These are phyloP conservation scores for Trametes maxima DNA, from an alignment of 768 basidiomycete genomes.

Conservation along the genomic window DNA sequence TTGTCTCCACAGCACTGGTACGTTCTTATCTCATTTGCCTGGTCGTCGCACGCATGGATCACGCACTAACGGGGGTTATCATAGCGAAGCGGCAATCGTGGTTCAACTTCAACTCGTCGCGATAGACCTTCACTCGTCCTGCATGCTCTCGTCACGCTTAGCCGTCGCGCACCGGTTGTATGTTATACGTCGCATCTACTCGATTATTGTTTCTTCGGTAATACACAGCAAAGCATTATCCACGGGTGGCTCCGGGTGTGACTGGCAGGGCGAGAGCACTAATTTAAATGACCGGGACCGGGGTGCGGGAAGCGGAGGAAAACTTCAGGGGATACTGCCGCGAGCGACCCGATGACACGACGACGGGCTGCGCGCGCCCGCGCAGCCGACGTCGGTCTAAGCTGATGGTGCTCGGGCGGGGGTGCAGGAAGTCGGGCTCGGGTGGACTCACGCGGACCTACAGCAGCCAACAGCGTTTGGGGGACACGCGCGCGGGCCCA, in stretches of 20 bases:
- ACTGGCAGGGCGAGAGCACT: background rate
- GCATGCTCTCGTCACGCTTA: conserved; percentile 23
- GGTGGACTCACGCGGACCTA: conserved; percentile 19
- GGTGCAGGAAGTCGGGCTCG: conserved; percentile 13
- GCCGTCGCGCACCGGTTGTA: conserved; percentile 30
- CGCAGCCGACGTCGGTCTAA: conserved; percentile 8
- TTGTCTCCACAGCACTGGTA: conserved; percentile 17
- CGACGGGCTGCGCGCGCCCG: background rate
- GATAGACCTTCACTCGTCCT: conserved; percentile 32
- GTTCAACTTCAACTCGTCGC: conserved; percentile 77
- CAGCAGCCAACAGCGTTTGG: conserved; percentile 6
- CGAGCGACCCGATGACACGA: conserved; percentile 8
- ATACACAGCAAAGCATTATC: conserved; percentile 15
- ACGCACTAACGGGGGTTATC: conserved; percentile 18
- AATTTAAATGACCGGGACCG: background rate
- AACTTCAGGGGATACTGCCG: conserved; percentile 1
- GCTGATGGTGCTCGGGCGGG: conserved; percentile 3
- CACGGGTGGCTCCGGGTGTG: no score
- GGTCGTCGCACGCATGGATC: conserved; percentile 1
- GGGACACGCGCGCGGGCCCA: background rate
- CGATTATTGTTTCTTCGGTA: conserved; percentile 23
- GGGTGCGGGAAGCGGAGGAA: background rate
- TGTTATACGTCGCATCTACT: conserved; percentile 35
- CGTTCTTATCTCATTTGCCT: conserved; percentile 7
- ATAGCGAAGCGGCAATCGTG: conserved; percentile 89